A percentile compares a stretch with the other conserved stretches of the same genome.
phyloP scores from a whole-genome alignment of 108 stramenopile genomes.

The Epithemia pelagica region DNA sequence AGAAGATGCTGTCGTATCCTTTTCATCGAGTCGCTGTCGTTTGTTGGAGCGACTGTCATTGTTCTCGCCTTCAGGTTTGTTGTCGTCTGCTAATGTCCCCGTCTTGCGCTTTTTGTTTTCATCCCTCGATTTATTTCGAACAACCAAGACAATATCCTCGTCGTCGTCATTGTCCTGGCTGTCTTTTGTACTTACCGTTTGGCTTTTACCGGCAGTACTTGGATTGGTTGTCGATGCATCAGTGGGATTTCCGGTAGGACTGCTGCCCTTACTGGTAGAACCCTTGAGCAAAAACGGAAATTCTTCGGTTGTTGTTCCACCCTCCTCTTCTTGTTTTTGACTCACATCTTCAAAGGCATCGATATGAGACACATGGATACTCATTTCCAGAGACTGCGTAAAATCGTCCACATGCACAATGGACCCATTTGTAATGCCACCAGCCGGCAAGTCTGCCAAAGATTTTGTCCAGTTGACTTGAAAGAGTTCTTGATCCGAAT shows the following conservation, averaged over 20 bases:
- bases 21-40: not conserved
- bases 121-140: not conserved
- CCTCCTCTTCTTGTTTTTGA: not conserved
- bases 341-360: slow-evolving; percentile 43
- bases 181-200: not conserved
- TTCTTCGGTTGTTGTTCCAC: not conserved
- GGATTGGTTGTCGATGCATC: not conserved
- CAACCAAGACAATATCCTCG: not conserved
- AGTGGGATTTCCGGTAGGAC: not conserved
- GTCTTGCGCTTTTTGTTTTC: not conserved
- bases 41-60: too few relatives aligned
- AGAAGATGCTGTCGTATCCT: not conserved
- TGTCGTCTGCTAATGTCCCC: too few relatives aligned
- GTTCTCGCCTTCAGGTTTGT: too few relatives aligned
- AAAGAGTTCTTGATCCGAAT: slow-evolving; percentile 45
- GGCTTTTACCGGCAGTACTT: not conserved
- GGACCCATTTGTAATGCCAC: slow-evolving; percentile 85
- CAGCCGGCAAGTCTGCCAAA: slow-evolving; percentile 58
- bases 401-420: slow-evolving; percentile 83
- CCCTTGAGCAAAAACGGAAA: not conserved
- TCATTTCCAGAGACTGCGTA: slow-evolving; percentile 82
- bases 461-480: slow-evolving; percentile 42
- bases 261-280: not conserved
- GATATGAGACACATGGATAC: slow-evolving; percentile 60
- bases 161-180: slow-evolving; percentile 3